Base-by-base conservation (phyloP, 2,329 filamentous ascomycete species). In the Purpureocillium takamizusanense region DNA sequence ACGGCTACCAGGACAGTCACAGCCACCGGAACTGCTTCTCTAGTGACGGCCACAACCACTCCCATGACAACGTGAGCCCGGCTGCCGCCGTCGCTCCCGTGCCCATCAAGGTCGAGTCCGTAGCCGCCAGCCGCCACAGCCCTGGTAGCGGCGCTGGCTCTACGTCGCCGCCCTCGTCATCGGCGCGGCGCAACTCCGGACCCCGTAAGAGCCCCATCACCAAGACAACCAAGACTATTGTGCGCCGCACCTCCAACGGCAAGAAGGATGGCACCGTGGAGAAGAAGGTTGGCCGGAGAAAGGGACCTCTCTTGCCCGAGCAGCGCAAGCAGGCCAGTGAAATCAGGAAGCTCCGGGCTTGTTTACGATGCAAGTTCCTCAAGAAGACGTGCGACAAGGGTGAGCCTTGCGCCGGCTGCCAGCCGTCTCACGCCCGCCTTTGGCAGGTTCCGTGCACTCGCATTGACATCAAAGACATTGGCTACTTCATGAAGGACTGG, bases 321-420 rank as follows among this genome's bases (percentile, higher is more conserved):
- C 90, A 95, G 69, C 78, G 90, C 50, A 94, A 95, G 66, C 90
- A 95, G 63, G 90, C 90, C 18, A 92, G 89, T 54, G 90, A 97
- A 65, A 97, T 97, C 58, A 81, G 90, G 60, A 97, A 97, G 65
- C 71, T 95, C 51, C 78, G 90, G 56, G 90, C 90, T 35, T 97
- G 90, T 61, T 70, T 97, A 52, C 82, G 90, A 48, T 97, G 90
- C 77, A 95, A 95, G 68, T 97, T 95, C 70, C 73, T 97, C 60
- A 97, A 97, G 76, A 97, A 97, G 76, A 95, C 90, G 35, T 97
- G 90, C 58, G 90, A 97, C 64, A 95, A 94, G 70, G 90, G 90
- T 46, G 89, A 95, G 67, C 90, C 90, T 41, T 97, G 90, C 63
- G 85, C 83, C 53, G 90, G 90, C 35, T 97, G 90, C 69, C 86